Percentiles rank a stretch among this genome's conserved stretches.
These are phyloP conservation scores for Solanum chilense DNA, from an alignment of 257 asterid species.

Conservation along the genomic window DNA sequence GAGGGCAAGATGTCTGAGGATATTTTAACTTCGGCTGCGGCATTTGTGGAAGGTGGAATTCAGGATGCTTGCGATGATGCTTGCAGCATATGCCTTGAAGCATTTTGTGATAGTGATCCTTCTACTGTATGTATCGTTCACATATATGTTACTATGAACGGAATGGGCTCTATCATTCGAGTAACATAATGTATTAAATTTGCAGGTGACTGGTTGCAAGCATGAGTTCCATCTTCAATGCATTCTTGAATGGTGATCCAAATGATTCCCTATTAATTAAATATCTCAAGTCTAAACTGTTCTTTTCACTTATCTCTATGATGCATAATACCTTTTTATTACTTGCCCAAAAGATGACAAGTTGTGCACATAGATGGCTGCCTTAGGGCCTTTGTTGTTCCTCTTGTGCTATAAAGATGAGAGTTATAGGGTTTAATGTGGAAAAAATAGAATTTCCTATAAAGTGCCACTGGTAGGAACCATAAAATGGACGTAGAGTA, in stretches of 20 bases:
- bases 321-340: neutral
- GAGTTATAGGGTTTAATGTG: neutral
- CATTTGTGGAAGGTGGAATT: constrained; percentile 89
- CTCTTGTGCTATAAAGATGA: neutral
- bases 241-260: constrained; percentile 70
- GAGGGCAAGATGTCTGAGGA: constrained; percentile 45
- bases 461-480: neutral
- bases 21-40: constrained; percentile 80
- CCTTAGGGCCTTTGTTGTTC: neutral
- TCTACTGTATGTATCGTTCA: constrained; percentile 39
- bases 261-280: neutral
- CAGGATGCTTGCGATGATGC: constrained; percentile 89
- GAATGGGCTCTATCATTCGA: too few relatives aligned
- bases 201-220: constrained; percentile 82
- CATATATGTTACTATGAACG: neutral
- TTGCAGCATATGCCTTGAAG: constrained; percentile 95
- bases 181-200: neutral
- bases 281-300: neutral
- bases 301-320: neutral
- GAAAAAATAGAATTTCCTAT: neutral
- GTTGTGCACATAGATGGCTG: neutral
- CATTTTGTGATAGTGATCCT: constrained; percentile 69
- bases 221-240: constrained; percentile 91
- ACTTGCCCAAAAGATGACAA: neutral
- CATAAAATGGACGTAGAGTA: neutral